These are phyloP conservation scores for Coemansia sp. DNA, from an alignment of 192 early-diverging fungal species.

Conservation along the genomic window DNA sequence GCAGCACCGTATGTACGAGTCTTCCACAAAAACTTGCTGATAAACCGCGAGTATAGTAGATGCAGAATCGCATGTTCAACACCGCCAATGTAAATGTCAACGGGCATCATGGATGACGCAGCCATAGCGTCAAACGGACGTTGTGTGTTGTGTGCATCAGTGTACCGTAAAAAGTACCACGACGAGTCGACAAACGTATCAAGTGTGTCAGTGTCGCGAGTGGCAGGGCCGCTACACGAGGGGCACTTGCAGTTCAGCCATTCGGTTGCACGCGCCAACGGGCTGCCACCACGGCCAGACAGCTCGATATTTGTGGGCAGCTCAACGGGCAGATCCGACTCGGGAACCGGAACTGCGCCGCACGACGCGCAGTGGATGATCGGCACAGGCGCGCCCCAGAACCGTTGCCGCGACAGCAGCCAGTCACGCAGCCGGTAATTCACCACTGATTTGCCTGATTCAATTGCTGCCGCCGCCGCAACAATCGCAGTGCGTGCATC, in stretches of 20 bases:
- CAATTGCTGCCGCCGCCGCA: conserved; percentile 44
- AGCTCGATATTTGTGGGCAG: conserved; percentile 65
- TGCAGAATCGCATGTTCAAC: conserved; percentile 94
- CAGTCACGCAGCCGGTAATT: conserved; percentile 89
- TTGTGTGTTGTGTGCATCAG: conserved; percentile 70
- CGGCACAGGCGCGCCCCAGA: conserved; percentile 97
- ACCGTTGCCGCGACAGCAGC: conserved; percentile 92
- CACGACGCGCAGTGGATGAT: conserved; percentile 85
- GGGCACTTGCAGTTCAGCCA: conserved; percentile 81
- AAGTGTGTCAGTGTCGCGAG: conserved; percentile 90
- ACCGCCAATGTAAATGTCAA: conserved; percentile 93
- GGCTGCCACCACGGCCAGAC: conserved; percentile 68
- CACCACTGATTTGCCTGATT: conserved; percentile 55
- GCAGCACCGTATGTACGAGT: conserved; percentile 48
- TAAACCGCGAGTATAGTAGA: conserved; percentile 88
- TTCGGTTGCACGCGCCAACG: conserved; percentile 60
- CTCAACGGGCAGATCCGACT: conserved; percentile 71
- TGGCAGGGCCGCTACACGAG: conserved; percentile 68
- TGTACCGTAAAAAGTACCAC: conserved; percentile 91
- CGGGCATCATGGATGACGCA: conserved; percentile 67
- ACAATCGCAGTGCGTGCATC: conserved; percentile 61
- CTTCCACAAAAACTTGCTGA: conserved; percentile 79
- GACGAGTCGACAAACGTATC: conserved; percentile 98
- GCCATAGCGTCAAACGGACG: conserved; percentile 56
- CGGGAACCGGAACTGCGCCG: conserved; percentile 82